Base-by-base conservation (phyloP, 2,329 filamentous ascomycete species). In the Gyromitra esculenta region DNA sequence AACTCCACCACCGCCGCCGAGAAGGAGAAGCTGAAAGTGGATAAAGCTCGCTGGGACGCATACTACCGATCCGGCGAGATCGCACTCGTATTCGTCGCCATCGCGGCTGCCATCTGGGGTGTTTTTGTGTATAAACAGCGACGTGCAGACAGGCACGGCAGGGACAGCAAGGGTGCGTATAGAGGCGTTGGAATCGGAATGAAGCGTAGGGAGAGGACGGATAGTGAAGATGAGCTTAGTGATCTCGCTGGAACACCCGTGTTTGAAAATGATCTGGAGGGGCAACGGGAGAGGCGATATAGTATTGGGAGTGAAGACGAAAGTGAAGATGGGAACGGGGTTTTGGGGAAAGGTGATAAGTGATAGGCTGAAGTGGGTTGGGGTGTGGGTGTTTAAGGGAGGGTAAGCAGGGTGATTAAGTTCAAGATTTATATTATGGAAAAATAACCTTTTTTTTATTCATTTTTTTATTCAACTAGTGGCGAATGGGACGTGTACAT, bases 1-100 rank as follows among this genome's bases (percentile, higher is more conserved):
- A 92, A 92, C 82, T 90, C 88, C 78, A 93, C 89, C 35, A 86
- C 86, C 13, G 89, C 87, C n/a, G 88, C 89, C 80, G 87, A 92
- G 81, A 88, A 88, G 41, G 89, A 92, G 81, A 88, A 90, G 79
- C 87, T 92, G 81, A 90, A 91, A 81, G 84, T 97, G n/a, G 89
- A 94, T 80, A 89, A 93, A 37, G 93, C 94, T 18, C 92, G 94
- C 81, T 96, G 94, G 92, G 89, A 91, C 66, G 94, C 94, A 0
- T 97, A 97, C 84, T 91, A 91, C 82, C 91, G 92, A 81, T 96
- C 92, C 1, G 94, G 94, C 65, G 93, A 96, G 84, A 89, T 94
- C 5, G 93, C 94, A 1, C 87, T 97, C 1, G 89, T 94, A 15
- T 89, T 97, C 63, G 92, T 97, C 18, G 86, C 91, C 66, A 88